A percentile compares a stretch with the other conserved stretches of the same genome.
Evolutionary conservation across 2,329 filamentous ascomycete species (phyloP).

Genomic region (Penicillium sp.): DNA sequence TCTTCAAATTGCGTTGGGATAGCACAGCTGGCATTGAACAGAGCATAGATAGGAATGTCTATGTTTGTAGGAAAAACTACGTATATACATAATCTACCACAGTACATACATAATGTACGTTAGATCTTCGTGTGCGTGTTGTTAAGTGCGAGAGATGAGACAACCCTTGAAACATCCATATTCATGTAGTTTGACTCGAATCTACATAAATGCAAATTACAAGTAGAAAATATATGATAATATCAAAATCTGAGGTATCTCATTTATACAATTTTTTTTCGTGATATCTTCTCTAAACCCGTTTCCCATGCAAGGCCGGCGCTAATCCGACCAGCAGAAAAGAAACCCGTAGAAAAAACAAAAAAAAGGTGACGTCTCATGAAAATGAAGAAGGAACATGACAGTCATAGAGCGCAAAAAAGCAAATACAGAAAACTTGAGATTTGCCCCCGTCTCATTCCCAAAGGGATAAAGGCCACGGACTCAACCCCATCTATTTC

Average conservation of each 20-base stretch:
- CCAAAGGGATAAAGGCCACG: slow-evolving; percentile 22
- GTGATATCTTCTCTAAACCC: slow-evolving; percentile 20
- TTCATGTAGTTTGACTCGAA: neutral
- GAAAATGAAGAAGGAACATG: slow-evolving; percentile 20
- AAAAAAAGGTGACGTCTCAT: slow-evolving; percentile 17
- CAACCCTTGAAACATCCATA: neutral
- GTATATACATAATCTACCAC: no score
- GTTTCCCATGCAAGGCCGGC: slow-evolving; percentile 31
- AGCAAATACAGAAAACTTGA: slow-evolving; percentile 13
- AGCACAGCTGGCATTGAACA: no score
- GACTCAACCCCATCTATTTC: slow-evolving; percentile 48
- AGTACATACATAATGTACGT: no score
- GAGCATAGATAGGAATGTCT: neutral
- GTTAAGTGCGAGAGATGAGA: neutral
- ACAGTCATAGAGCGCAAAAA: slow-evolving; percentile 24
- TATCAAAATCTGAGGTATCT: slow-evolving; percentile 18
- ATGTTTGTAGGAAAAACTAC: neutral
- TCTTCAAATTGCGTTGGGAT: slow-evolving; percentile 7
- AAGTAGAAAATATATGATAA: neutral
- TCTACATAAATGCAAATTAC: neutral
- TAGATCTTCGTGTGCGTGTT: neutral
- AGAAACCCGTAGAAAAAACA: slow-evolving; percentile 20
- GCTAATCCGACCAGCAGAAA: slow-evolving; percentile 35
- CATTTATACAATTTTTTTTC: slow-evolving; percentile 23
- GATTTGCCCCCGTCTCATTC: slow-evolving; percentile 11